Percentiles rank a stretch among this genome's conserved stretches.
These are phyloP conservation scores for Cucurbita maxima DNA, from an alignment of 306 rosid genomes.

Conservation along the genomic window DNA sequence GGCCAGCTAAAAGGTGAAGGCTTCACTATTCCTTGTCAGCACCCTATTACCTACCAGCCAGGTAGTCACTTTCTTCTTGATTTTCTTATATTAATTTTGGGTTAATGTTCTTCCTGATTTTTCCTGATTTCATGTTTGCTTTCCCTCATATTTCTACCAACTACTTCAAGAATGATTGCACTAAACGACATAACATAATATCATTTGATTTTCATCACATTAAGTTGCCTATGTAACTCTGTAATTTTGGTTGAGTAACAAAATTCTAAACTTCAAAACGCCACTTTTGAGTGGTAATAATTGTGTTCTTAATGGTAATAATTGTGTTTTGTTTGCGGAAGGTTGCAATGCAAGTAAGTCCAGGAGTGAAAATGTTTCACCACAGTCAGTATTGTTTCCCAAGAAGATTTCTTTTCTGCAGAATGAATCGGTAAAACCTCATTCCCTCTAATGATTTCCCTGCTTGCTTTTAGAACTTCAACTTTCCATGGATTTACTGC, in stretches of 20 bases:
- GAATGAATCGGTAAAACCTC: constrained; percentile 11
- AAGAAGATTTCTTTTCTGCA: constrained; percentile 19
- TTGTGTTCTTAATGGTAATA: neutral
- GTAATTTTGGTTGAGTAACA: too few species aligned
- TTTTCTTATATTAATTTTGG: neutral
- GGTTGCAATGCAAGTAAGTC: neutral
- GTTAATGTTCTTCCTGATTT: constrained; percentile 9
- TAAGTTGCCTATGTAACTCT: too few species aligned
- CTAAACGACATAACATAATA: neutral
- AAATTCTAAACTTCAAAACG: too few species aligned
- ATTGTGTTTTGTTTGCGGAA: neutral
- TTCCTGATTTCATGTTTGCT: constrained; percentile 1
- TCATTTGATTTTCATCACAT: neutral
- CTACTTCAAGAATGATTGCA: neutral
- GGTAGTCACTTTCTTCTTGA: constrained; percentile 28
- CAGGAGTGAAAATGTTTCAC: constrained; percentile 2
- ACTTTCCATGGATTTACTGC: neutral
- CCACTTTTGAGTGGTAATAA: too few species aligned
- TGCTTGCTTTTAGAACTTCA: neutral
- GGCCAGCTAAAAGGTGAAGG: constrained; percentile 16
- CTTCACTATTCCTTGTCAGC: constrained; percentile 18
- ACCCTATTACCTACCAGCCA: constrained; percentile 17
- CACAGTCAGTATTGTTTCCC: constrained; percentile 21
- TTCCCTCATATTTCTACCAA: neutral
- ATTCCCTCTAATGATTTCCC: neutral